Percentiles rank a stretch among this genome's conserved stretches.
Conservation (phyloP, 768 basidiomycete genomes). For the Chalciporus chontae region DNA sequence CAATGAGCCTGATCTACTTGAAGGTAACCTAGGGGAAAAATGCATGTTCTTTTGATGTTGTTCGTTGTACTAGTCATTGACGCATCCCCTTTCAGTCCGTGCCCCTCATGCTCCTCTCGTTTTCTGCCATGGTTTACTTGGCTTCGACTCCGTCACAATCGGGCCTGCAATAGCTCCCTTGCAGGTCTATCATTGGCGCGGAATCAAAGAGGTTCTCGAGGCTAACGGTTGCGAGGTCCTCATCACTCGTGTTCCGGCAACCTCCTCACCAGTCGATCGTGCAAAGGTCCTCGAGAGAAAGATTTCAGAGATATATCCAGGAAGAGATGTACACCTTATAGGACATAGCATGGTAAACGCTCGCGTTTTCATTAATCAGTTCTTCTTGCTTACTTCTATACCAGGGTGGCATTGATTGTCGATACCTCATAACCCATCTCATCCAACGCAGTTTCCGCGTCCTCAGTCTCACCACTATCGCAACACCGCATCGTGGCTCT, state of each 20-base stretch:
- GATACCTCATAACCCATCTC: constrained; percentile 83
- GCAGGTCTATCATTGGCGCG: constrained; percentile 94
- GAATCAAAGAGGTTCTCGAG: constrained; percentile 90
- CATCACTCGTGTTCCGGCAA: constrained; percentile 92
- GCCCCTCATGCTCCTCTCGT: constrained; percentile 83
- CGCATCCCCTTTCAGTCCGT: constrained; percentile 46
- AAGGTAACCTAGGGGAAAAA: constrained; percentile 47
- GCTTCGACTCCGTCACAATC: constrained; percentile 82
- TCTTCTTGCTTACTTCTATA: constrained; percentile 10
- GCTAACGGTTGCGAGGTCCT: constrained; percentile 86
- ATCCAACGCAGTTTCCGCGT: constrained; percentile 74
- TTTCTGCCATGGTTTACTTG: constrained; percentile 93
- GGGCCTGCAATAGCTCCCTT: constrained; percentile 74
- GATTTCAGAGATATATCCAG: constrained; percentile 78
- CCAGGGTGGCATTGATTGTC: constrained; percentile 91
- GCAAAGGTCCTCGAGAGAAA: constrained; percentile 85
- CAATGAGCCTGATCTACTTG: constrained; percentile 44
- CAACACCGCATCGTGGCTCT: constrained; percentile 92
- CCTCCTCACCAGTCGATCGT: constrained; percentile 81
- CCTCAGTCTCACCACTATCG: constrained; percentile 88
- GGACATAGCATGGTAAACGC: constrained; percentile 73
- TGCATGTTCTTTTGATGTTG: constrained; percentile 43
- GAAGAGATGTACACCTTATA: constrained; percentile 80
- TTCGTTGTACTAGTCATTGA: not conserved
- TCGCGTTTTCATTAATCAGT: not conserved